A percentile compares a stretch with the other conserved stretches of the same genome.
Conservation (phyloP, 2,329 filamentous ascomycete species). For the Exserohilum turcica region DNA sequence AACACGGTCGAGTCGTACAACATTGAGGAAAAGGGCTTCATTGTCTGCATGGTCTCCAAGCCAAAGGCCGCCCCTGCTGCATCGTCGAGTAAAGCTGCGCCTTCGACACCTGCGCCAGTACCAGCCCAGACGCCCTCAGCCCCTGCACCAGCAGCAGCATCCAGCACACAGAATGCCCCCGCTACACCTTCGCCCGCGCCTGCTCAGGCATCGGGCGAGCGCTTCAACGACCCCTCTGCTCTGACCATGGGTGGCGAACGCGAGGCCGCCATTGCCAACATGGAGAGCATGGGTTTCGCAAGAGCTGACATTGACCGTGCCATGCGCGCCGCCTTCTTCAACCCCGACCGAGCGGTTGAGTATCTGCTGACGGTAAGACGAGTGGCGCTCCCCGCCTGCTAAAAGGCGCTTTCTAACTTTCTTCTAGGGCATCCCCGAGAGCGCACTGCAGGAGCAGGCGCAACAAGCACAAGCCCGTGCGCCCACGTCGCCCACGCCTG, state of each 20-base stretch:
- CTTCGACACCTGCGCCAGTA: conserved; percentile 61
- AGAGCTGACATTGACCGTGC: conserved; percentile 86
- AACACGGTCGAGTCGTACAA: conserved; percentile 96
- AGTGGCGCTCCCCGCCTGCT: conserved; percentile 3
- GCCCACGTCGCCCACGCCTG: conserved; percentile 49
- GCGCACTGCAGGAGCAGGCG: conserved; percentile 70
- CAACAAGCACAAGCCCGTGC: conserved; percentile 48
- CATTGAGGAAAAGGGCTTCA: conserved; percentile 99
- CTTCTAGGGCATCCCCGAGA: conserved; percentile 84
- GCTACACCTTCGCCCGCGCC: conserved; percentile 58
- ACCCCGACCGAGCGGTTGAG: conserved; percentile 95
- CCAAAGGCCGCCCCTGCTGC: conserved; percentile 68
- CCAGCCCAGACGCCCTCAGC: conserved; percentile 57
- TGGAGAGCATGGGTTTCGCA: conserved; percentile 97
- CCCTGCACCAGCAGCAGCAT: conserved; percentile 60
- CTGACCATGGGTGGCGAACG: conserved; percentile 84
- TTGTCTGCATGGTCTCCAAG: conserved; percentile 98
- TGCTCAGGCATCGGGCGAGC: conserved; percentile 46
- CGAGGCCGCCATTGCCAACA: conserved; percentile 80
- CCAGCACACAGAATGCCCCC: conserved; percentile 56
- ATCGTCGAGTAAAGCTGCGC: conserved; percentile 55
- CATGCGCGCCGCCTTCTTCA: conserved; percentile 95
- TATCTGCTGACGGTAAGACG: conserved; percentile 81
- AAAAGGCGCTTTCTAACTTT: conserved; percentile 28
- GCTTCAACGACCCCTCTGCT: conserved; percentile 75